phyloP scores from a whole-genome alignment of 768 basidiomycete species.

The Kwoniella sp. region DNA sequence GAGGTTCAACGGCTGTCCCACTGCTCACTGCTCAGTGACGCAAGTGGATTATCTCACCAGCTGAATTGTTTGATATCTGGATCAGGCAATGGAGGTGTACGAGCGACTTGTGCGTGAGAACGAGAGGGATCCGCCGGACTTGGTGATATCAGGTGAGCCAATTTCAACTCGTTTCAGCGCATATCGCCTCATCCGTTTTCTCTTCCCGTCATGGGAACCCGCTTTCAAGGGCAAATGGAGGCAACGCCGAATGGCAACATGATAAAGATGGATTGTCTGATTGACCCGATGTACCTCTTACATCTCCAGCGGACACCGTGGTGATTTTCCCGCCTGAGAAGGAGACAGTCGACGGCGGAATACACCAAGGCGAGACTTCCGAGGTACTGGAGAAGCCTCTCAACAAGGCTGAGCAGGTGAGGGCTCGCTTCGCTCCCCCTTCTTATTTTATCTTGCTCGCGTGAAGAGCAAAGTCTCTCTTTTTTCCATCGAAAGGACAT shows the following conservation, averaged over 20 bases:
- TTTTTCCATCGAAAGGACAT: neutral
- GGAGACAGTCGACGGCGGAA: slow-evolving; percentile 32
- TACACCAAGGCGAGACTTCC: slow-evolving; percentile 59
- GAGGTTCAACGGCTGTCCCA: neutral
- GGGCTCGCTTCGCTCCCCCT: slow-evolving; percentile 9
- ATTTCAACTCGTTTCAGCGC: too few species aligned
- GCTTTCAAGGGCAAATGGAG: neutral
- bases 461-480: too few species aligned
- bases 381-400: slow-evolving; percentile 87
- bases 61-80: too few species aligned
- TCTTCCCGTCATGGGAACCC: neutral
- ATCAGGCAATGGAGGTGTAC: slow-evolving; percentile 77
- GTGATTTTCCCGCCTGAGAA: slow-evolving; percentile 71
- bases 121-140: slow-evolving; percentile 71
- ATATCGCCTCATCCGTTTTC: neutral
- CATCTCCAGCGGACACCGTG: slow-evolving; percentile 82
- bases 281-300: neutral
- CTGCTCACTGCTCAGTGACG: neutral
- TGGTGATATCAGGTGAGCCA: slow-evolving; percentile 72
- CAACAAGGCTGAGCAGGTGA: slow-evolving; percentile 66
- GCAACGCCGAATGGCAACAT: neutral
- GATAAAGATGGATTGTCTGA: neutral
- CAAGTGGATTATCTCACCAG: neutral
- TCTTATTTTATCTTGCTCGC: too few species aligned
- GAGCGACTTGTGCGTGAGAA: slow-evolving; percentile 66